phyloP scores from a whole-genome alignment of 225 moss, liverwort and hornwort species.

The Marchantia polymorpha region DNA sequence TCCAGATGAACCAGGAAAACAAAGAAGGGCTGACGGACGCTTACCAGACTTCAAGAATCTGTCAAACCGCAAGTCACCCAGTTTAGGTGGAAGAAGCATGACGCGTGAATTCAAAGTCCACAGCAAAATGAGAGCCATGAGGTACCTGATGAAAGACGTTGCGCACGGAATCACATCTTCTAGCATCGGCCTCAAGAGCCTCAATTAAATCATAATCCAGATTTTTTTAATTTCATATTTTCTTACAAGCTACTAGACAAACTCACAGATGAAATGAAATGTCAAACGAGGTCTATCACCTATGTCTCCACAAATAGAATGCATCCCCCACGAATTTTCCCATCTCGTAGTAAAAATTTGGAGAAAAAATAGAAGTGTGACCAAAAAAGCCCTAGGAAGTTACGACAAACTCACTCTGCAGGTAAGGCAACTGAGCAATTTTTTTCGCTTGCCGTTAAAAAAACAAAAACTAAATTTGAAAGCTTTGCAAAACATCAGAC shows the following conservation, averaged over 20 bases:
- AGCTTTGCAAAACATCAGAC: neutral
- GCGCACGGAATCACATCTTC: too few species aligned
- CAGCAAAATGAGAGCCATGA: conserved; percentile 64
- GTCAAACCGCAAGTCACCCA: conserved; percentile 65
- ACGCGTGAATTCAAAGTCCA: conserved; percentile 69
- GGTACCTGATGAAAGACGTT: conserved; percentile 56
- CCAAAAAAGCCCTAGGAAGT: too few species aligned
- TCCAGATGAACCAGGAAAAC: neutral
- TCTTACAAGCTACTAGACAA: too few species aligned
- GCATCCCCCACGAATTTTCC: too few species aligned
- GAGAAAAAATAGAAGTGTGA: too few species aligned
- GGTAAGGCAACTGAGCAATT: neutral
- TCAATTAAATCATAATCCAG: too few species aligned
- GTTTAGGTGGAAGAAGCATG: conserved; percentile 58
- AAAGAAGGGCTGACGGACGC: neutral
- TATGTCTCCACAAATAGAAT: too few species aligned
- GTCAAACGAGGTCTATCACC: too few species aligned
- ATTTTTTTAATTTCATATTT: too few species aligned
- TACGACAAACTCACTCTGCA: too few species aligned
- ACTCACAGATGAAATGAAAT: neutral
- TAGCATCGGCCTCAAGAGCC: too few species aligned
- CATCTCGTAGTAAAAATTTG: too few species aligned
- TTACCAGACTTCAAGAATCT: conserved; percentile 87
- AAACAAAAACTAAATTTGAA: neutral
- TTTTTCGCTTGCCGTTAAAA: neutral